phyloP scores from a whole-genome alignment of 768 basidiomycete genomes.

The Pleurotus djamor region DNA sequence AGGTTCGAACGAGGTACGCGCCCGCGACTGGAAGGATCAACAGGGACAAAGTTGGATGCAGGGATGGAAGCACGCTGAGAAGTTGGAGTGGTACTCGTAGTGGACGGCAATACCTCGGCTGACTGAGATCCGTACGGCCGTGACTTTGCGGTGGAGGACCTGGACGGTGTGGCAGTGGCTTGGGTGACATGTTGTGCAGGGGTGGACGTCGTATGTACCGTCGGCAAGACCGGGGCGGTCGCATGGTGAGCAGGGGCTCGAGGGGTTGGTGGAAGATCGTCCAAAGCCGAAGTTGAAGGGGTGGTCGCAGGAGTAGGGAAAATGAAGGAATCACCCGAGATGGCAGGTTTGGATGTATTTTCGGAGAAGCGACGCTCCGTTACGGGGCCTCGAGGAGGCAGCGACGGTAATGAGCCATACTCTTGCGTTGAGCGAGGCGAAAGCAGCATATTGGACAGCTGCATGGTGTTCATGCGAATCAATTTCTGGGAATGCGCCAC shows the following conservation, averaged over 20 bases:
- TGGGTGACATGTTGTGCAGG: neutral
- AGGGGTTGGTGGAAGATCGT: neutral
- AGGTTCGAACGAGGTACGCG: neutral
- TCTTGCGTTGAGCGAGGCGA: slow-evolving; percentile 18
- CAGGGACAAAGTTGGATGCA: neutral
- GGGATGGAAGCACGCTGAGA: neutral
- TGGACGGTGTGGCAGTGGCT: neutral
- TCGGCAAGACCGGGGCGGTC: neutral
- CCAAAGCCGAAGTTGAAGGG: neutral
- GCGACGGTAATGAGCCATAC: slow-evolving; percentile 11
- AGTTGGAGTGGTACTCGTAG: neutral
- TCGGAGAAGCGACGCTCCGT: neutral
- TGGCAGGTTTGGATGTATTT: neutral
- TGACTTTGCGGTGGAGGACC: neutral
- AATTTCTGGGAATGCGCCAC: slow-evolving; percentile 54
- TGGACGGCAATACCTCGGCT: neutral
- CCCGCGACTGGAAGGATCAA: neutral
- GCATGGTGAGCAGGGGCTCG: neutral
- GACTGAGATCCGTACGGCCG: neutral
- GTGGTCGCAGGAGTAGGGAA: slow-evolving; percentile 1
- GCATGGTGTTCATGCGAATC: slow-evolving; percentile 66
- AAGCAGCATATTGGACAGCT: slow-evolving; percentile 55
- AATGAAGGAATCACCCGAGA: slow-evolving; percentile 3
- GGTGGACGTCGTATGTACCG: neutral
- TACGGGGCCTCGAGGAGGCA: neutral